These are phyloP conservation scores for Prunus mume DNA, from an alignment of 306 rosid species.

Conservation along the genomic window DNA sequence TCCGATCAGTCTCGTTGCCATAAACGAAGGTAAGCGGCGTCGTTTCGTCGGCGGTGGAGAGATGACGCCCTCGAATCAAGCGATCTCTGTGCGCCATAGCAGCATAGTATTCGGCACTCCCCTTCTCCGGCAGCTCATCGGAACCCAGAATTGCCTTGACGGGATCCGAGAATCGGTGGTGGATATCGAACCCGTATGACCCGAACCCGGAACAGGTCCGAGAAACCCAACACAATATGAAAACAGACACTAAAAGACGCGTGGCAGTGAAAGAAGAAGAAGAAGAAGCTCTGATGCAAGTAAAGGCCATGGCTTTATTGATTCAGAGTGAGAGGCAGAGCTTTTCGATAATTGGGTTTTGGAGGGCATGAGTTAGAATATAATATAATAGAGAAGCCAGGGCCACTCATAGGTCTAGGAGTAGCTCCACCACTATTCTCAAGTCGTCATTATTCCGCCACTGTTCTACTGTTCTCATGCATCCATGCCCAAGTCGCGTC, in stretches of 20 bases:
- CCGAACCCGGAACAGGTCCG: slow-evolving; percentile 31
- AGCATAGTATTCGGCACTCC: slow-evolving; percentile 56
- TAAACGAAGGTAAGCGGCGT: slow-evolving; percentile 44
- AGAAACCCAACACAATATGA: slow-evolving; percentile 25
- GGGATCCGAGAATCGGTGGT: slow-evolving; percentile 69
- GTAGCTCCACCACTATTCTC: too few relatives aligned
- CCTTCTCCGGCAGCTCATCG: slow-evolving; percentile 51
- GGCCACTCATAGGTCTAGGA: too few relatives aligned
- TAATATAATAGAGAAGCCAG: too few relatives aligned
- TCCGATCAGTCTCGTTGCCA: slow-evolving; percentile 48
- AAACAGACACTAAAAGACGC: background rate
- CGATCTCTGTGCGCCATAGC: slow-evolving; percentile 69
- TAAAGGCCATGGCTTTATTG: slow-evolving; percentile 1
- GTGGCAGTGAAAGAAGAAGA: background rate
- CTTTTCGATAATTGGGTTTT: background rate
- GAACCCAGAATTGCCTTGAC: slow-evolving; percentile 53
- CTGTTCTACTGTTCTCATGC: too few relatives aligned
- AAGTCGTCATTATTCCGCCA: too few relatives aligned
- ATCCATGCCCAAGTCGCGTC: too few relatives aligned
- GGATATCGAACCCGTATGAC: slow-evolving; percentile 58
- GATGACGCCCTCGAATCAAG: slow-evolving; percentile 55
- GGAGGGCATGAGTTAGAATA: background rate
- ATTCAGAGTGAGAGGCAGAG: background rate
- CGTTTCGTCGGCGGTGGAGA: slow-evolving; percentile 29
- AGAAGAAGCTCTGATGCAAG: background rate